Percentiles rank a stretch among this genome's conserved stretches.
Conservation (phyloP, 345 rosid species). For the Eucalyptus erythrocorys region DNA sequence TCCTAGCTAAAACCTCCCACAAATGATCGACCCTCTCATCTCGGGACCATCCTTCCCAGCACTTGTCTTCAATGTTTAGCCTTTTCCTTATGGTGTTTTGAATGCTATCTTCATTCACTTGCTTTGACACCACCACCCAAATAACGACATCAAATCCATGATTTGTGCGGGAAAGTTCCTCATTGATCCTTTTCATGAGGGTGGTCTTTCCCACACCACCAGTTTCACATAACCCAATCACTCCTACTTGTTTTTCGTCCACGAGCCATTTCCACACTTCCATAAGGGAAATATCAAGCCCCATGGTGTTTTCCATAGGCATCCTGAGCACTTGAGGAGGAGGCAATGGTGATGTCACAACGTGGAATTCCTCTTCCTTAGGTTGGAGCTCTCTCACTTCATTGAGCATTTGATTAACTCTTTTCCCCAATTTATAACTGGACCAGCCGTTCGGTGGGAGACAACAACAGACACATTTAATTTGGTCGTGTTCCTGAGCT, state of each 20-base stretch:
- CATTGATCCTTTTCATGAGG: background rate
- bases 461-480: background rate
- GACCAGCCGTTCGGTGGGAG: background rate
- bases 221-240: conserved; percentile 1
- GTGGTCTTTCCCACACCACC: conserved; percentile 9
- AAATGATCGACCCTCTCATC: background rate
- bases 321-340: background rate
- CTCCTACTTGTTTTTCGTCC: background rate
- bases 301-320: background rate
- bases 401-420: background rate
- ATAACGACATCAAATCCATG: background rate
- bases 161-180: background rate
- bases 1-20: background rate
- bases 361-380: fast-evolving
- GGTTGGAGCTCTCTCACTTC: background rate
- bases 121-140: background rate
- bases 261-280: background rate
- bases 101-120: background rate
- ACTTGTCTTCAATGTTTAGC: background rate
- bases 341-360: background rate
- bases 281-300: background rate
- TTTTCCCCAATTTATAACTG: background rate
- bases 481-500: background rate
- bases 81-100: background rate
- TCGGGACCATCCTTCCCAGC: background rate